A percentile compares a stretch with the other conserved stretches of the same genome.
Evolutionary conservation across 768 basidiomycete genomes (phyloP).

Genomic region (Suillus placidus): DNA sequence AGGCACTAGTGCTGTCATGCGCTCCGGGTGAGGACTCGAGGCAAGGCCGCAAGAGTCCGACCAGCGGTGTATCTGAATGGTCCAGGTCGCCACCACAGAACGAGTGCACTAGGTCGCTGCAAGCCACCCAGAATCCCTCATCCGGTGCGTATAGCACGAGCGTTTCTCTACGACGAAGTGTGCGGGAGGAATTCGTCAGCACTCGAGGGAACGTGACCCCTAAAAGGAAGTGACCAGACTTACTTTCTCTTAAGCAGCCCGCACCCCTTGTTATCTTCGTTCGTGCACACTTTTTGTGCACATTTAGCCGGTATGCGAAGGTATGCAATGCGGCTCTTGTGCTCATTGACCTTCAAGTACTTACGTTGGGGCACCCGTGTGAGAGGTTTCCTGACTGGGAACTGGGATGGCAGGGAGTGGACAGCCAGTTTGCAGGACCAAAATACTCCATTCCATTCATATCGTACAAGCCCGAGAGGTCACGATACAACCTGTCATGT

Average conservation of each 20-base stretch:
- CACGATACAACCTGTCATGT: background rate
- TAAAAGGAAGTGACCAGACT: too few relatives aligned
- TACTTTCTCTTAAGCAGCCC: too few relatives aligned
- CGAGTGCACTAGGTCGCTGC: background rate
- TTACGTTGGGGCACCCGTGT: background rate
- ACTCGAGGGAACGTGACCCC: too few relatives aligned
- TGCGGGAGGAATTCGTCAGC: too few relatives aligned
- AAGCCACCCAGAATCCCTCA: too few relatives aligned
- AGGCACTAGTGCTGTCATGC: background rate
- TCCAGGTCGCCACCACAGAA: background rate
- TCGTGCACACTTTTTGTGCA: too few relatives aligned
- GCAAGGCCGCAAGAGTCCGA: background rate
- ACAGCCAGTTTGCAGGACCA: background rate
- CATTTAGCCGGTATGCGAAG: background rate
- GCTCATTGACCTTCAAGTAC: background rate
- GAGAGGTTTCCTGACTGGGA: background rate
- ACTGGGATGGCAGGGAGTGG: background rate
- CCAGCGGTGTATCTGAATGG: too few relatives aligned
- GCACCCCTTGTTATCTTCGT: too few relatives aligned
- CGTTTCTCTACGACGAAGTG: background rate
- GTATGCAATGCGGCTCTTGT: background rate
- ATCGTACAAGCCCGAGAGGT: background rate
- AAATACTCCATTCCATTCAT: background rate
- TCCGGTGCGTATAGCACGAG: background rate
- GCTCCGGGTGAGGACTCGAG: background rate